These are phyloP conservation scores for Fusarium sp. DNA, from an alignment of 2,329 filamentous ascomycete species.

Conservation along the genomic window DNA sequence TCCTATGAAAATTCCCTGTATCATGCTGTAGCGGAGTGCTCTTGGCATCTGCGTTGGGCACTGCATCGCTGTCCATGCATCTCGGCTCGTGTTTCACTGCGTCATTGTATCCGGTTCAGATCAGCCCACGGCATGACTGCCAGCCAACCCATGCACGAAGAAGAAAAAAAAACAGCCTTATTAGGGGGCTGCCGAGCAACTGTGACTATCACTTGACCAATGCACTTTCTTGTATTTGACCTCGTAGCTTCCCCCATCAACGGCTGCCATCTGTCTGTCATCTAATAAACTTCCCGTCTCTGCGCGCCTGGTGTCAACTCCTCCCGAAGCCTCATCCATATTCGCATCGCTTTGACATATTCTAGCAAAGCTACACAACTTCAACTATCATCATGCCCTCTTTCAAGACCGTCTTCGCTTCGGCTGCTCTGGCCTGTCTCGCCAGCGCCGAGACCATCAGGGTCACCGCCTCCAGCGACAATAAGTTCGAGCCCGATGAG, in stretches of 20 bases:
- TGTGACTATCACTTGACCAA: conserved; percentile 15
- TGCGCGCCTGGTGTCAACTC: not conserved
- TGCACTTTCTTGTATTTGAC: conserved; percentile 11
- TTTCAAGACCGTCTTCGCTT: conserved; percentile 43
- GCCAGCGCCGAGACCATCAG: conserved; percentile 49
- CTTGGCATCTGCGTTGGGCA: conserved; percentile 21
- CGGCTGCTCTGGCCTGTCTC: conserved; percentile 41
- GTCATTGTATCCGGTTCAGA: conserved; percentile 4
- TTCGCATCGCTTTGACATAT: not conserved
- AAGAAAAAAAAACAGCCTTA: conserved; percentile 16
- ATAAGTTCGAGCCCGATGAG: conserved; percentile 50
- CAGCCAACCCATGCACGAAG: conserved; percentile 12
- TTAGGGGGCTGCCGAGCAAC: conserved; percentile 33
- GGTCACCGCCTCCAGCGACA: conserved; percentile 49
- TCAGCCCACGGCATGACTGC: not conserved
- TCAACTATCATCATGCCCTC: conserved; percentile 42
- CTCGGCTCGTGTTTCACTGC: conserved; percentile 9
- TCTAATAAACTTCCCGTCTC: not conserved
- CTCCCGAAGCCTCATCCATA: not conserved
- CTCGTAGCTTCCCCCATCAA: conserved; percentile 3
- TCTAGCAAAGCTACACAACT: not conserved
- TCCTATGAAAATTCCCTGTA: conserved; percentile 11
- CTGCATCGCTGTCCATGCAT: not conserved
- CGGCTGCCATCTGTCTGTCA: not conserved
- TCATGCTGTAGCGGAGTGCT: conserved; percentile 1